Evolutionary conservation across 441 rosid genomes (phyloP).

Genomic region (Eruca vesicaria): DNA sequence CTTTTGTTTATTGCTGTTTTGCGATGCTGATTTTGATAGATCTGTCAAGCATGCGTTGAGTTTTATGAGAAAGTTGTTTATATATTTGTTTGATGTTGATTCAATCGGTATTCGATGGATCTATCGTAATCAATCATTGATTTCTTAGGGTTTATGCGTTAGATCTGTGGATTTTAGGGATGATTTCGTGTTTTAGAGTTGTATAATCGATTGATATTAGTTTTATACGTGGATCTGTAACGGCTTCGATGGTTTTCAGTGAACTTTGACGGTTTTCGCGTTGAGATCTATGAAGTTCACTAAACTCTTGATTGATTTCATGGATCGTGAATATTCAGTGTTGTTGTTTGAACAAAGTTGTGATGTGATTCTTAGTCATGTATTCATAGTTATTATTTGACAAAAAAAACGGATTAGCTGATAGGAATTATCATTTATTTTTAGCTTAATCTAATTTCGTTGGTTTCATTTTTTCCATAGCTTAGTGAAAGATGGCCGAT

Average conservation of each 20-base stretch:
- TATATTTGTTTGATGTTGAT: conserved; percentile 10
- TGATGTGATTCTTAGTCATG: conserved; percentile 1
- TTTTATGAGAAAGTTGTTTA: not conserved
- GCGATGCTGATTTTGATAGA: conserved; percentile 2
- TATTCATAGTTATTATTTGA: not conserved
- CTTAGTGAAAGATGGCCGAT: conserved; percentile 50
- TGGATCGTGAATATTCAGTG: not conserved
- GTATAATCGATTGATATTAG: not conserved
- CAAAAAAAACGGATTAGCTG: not conserved
- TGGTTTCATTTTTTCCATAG: not conserved
- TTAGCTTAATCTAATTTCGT: not conserved
- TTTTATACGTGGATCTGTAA: conserved; percentile 16
- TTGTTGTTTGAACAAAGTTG: not conserved
- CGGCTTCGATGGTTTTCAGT: not conserved
- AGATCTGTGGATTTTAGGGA: conserved; percentile 18
- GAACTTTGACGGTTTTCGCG: conserved; percentile 1
- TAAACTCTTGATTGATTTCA: not conserved
- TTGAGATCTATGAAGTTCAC: conserved; percentile 14
- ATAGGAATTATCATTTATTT: not conserved
- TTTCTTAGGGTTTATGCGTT: not conserved
- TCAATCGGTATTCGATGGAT: not conserved
- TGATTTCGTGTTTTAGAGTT: not conserved
- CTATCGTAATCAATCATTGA: conserved; percentile 13
- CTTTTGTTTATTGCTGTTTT: not conserved
- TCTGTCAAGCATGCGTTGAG: conserved; percentile 22